Conservation (phyloP, 331 rosid species). For the Telfairia occidentalis region DNA sequence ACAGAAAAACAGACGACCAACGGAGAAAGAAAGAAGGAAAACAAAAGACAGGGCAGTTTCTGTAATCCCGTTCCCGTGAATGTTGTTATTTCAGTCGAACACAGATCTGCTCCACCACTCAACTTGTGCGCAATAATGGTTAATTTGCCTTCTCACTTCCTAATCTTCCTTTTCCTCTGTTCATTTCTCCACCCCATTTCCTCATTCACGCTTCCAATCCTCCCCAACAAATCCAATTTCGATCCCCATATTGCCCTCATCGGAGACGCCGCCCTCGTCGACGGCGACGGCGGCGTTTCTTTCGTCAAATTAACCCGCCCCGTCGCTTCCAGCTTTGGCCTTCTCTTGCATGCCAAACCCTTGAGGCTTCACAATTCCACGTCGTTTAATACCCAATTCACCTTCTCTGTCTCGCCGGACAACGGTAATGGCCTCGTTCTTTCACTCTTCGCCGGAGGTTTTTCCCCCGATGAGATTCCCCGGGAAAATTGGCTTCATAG, state of each 20-base stretch:
- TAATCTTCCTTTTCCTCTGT: conserved; percentile 1
- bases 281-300: conserved; percentile 28
- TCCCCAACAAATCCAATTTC: conserved; percentile 20
- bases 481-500: conserved; percentile 18
- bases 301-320: conserved; percentile 19
- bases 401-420: conserved; percentile 40
- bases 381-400: conserved; percentile 33
- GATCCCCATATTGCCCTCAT: conserved; percentile 34
- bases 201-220: conserved; percentile 18
- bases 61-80: not conserved
- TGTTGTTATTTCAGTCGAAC: not conserved
- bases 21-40: not conserved
- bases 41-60: not conserved
- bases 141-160: not conserved
- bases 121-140: conserved; percentile 15
- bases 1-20: not conserved
- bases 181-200: conserved; percentile 20
- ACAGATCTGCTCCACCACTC: conserved; percentile 5
- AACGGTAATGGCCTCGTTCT: conserved; percentile 34
- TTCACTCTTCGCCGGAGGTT: conserved; percentile 22
- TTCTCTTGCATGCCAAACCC: conserved; percentile 27
- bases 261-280: conserved; percentile 44
- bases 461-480: conserved; percentile 26
- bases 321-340: conserved; percentile 30
- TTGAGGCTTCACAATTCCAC: conserved; percentile 9